phyloP scores from a whole-genome alignment of 2,329 filamentous ascomycete species.

The Phialocephala subalpina region DNA sequence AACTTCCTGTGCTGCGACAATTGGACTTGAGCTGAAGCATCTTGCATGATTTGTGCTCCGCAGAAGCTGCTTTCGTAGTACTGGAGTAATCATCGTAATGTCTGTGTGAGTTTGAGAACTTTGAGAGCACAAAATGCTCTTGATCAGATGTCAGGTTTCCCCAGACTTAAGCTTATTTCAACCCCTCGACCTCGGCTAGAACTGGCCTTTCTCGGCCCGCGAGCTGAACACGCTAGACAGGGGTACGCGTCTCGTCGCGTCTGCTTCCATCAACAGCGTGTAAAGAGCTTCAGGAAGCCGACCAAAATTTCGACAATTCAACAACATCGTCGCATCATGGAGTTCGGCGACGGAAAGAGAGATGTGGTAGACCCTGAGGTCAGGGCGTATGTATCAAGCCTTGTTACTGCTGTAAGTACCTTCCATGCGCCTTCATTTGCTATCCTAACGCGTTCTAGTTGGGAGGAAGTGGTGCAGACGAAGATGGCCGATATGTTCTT shows the following conservation, averaged over 20 bases:
- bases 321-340: constrained; percentile 53
- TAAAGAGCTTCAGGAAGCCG: constrained; percentile 9
- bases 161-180: constrained; percentile 26
- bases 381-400: constrained; percentile 89
- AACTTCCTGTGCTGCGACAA: constrained; percentile 72
- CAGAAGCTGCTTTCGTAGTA: constrained; percentile 36
- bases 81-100: constrained; percentile 40
- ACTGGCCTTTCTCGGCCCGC: neutral
- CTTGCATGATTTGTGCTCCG: constrained; percentile 45
- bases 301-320: constrained; percentile 1
- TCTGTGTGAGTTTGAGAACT: neutral
- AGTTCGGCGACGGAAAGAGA: constrained; percentile 57
- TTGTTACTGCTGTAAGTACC: constrained; percentile 77
- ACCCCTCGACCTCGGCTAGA: constrained; percentile 30
- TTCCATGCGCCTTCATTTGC: constrained; percentile 19
- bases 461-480: constrained; percentile 81
- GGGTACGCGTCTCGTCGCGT: constrained; percentile 30
- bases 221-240: constrained; percentile 18
- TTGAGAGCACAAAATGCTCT: constrained; percentile 13
- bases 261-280: constrained; percentile 18
- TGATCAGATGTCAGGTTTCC: constrained; percentile 14
- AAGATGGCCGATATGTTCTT: constrained; percentile 84
- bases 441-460: constrained; percentile 62
- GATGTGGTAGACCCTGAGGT: constrained; percentile 89
- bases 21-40: constrained; percentile 74